Evolutionary conservation across 257 asterid species (phyloP), one percentile per base, ranked within the genome.

Genomic region (Solanum etuberosum): DNA sequence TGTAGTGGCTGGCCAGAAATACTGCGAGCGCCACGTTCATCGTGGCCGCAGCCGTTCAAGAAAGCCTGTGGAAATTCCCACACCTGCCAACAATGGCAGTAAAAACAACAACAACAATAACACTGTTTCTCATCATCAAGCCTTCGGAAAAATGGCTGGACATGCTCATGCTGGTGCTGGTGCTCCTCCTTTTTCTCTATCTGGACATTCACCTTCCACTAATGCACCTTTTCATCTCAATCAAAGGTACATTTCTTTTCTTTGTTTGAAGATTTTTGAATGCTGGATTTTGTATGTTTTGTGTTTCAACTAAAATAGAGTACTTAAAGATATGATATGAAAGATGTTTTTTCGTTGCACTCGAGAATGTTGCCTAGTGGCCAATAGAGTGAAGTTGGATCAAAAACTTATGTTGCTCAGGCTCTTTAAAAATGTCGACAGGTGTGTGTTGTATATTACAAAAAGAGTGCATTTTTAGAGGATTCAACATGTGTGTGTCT

Each of bases 1-100:
- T 80, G 98, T 95, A 83, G 98, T 95, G 91, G 90, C 93, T 70
- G 98, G 95, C 32, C 96, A 93, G 84, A 97, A 97, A 86, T 97
- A 97, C 91, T 95, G 99, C 59, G 99, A 95, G 88, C 98, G 98
- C 89, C 99, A 97, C 89, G 88, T 97, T 91, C 98, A 97, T 89
- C 95, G 99, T 5, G 99, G 99, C 77, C 90, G 94, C 35, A 95
- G 94, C 91, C 99, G 99, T 97, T 97, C 99, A 97, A 97, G 99
- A 97, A 97, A 96, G 99, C 97, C 96, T 92, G 99, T 94, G 99
- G 99, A 96, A 95, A 88, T 15, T 89, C 92, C 98, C 95, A 93
- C 96, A 73, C 83, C 94, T 46, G 76, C 74, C 7, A 84, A 71
- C n/a, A 57, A 21, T 42, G 74, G 81, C 25, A 65, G 76, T 37